Evolutionary conservation across 2,329 filamentous ascomycete genomes (phyloP), one percentile per base, ranked within the genome.

Genomic region (Blumeria graminis): DNA sequence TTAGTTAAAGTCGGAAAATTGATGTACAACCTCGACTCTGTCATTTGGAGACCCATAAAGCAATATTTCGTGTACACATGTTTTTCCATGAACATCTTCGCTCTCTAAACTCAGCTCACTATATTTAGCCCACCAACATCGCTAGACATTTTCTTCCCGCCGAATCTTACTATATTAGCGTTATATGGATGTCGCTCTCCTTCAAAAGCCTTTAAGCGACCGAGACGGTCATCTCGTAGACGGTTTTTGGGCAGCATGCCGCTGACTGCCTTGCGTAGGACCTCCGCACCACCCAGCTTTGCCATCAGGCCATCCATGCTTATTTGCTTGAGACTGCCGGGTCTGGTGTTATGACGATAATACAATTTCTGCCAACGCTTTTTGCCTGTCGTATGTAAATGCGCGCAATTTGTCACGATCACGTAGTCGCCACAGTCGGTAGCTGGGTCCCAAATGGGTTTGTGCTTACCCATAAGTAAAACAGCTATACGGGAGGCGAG

Each of bases 351-450:
- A 71, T 96, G 92, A 56, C 86, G 80, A 74, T 95, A 94, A 76
- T 98, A 98, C 62, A 81, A 82, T 75, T 98, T 98, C 73, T 94
- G 86, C 71, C 79, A 82, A 68, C 81, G 84, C 74, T 98, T 98
- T 68, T 86, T 85, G 62, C 92, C 92, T 7, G 92, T 96, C 1
- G 81, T 83, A 72, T 89, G 81, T 54, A 98, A 75, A 52, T 90
- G 81, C 43, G 84, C 78, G 74, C 92, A 96, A 69, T 88, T 82
- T 39, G 86, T 86, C 55, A 92, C 89, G 0, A 98, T 90, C 11
- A 98, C 89, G 70, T 98, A 98, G 78, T 98, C 92, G 63, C 92
- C 92, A 76, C 92, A 96, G 75, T 98, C 92, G 59, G 89, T 95
- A 22, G 88, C 94, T 1, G 92, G 92, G 71, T 96, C 86, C 73